A percentile compares a stretch with the other conserved stretches of the same genome.
These are phyloP conservation scores for Pseudocercospora pini-densiflorae DNA, from an alignment of 2,329 filamentous ascomycete species.

Conservation along the genomic window DNA sequence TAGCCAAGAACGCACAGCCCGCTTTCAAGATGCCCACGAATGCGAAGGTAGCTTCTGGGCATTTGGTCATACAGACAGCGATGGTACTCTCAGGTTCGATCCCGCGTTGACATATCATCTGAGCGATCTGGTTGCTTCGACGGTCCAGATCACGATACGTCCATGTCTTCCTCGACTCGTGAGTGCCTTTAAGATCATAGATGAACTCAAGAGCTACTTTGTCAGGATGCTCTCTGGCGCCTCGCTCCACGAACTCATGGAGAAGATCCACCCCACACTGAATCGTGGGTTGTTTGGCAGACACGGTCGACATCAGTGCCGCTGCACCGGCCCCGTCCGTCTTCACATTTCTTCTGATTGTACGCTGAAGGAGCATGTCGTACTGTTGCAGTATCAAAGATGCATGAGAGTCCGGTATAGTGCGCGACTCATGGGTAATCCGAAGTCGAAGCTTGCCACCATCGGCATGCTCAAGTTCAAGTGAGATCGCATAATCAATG, in stretches of 20 bases:
- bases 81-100: slow-evolving; percentile 65
- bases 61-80: slow-evolving; percentile 82
- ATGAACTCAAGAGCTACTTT: slow-evolving; percentile 74
- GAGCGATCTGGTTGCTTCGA: slow-evolving; percentile 73
- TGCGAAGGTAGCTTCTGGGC: slow-evolving; percentile 79
- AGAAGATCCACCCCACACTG: slow-evolving; percentile 64
- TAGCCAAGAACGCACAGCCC: slow-evolving; percentile 78
- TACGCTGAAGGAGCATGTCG: slow-evolving; percentile 65
- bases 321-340: too few species aligned
- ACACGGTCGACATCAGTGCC: slow-evolving; percentile 60
- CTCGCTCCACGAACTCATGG: slow-evolving; percentile 77
- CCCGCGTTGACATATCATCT: slow-evolving; percentile 59
- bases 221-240: slow-evolving; percentile 60
- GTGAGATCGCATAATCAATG: slow-evolving; percentile 78
- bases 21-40: slow-evolving; percentile 83
- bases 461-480: slow-evolving; percentile 70
- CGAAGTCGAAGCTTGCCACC: slow-evolving; percentile 61
- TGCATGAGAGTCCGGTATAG: slow-evolving; percentile 73
- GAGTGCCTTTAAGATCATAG: slow-evolving; percentile 50
- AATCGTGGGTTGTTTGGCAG: slow-evolving; percentile 63
- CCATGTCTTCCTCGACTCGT: slow-evolving; percentile 63
- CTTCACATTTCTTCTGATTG: slow-evolving; percentile 46
- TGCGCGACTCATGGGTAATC: slow-evolving; percentile 66
- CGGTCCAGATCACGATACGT: slow-evolving; percentile 73
- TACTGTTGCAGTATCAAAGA: slow-evolving; percentile 71